Base-by-base conservation (phyloP, 805 yeast species). In the Candida nonsorbophila region DNA sequence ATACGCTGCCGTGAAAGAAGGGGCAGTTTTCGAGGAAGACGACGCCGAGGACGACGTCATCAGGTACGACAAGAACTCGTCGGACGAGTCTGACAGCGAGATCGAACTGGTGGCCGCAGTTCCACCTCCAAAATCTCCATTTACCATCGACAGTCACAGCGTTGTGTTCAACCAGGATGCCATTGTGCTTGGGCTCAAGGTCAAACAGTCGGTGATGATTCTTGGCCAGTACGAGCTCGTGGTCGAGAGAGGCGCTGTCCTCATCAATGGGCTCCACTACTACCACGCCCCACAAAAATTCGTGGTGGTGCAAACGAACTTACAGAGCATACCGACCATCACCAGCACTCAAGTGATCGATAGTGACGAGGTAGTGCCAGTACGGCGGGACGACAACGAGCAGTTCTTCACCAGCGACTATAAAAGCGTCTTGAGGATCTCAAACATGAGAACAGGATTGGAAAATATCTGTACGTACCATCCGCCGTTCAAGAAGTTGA, bases 171-270 rank as follows among this genome's bases (percentile, higher is more conserved):
- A 47, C 6, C 49, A 51, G 3, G 43, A 51, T 5, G 46, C 53
- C 26, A 54, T 62, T 1, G 46, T 53, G 4, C 27, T 74, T 23
- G 78, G 74, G 0, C 53, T 76, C 19, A 64, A 60, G 30, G 38
- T 48, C 2, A 49, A 52, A 16, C 74, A 75, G 33, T 57, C 45
- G 28, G 34, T 76, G 3, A 40, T 72, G 22, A 30, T 76, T 1
- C 53, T 57, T 31, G 82, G 83, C 1, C 74, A 67, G 34, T 74
- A 60, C 38, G 41, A 25, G 4, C 28, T 76, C 14, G 44, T 45
- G 3, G 51, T 76, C 0, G 66, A 62, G 35, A 46, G 69, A 29
- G 83, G 83, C 11, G 66, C 70, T 0, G 44, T 72, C 1, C 37
- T 50, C 3, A 35, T 75, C 1, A 75, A 77, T 37, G 58, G 67